These are phyloP conservation scores for Chloropicon primus DNA, from an alignment of 139 green algal species.

Conservation along the genomic window DNA sequence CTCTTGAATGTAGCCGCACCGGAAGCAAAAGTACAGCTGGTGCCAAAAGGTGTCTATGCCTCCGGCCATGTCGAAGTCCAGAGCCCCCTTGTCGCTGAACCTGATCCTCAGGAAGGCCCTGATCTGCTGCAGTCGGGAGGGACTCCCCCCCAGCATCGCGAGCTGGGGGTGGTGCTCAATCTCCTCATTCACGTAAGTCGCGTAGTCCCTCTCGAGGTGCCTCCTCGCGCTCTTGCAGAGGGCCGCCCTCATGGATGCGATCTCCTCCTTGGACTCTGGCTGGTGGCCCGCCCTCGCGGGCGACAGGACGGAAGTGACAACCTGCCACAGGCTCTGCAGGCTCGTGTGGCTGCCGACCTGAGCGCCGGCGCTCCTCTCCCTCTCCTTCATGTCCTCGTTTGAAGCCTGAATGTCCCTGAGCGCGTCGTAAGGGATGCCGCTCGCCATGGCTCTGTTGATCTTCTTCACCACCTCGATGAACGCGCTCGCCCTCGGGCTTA, in stretches of 20 bases:
- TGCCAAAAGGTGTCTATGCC: constrained; percentile 58
- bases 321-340: neutral
- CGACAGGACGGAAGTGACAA: neutral
- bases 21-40: constrained; percentile 55
- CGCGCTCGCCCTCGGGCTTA: neutral
- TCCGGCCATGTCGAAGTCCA: constrained; percentile 54
- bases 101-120: constrained; percentile 29
- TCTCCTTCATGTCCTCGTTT: neutral
- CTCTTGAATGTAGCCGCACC: constrained; percentile 41
- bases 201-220: constrained; percentile 46
- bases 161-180: constrained; percentile 14
- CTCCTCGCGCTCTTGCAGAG: neutral
- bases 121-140: constrained; percentile 12
- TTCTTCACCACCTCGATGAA: neutral
- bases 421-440: neutral
- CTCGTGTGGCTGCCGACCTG: neutral
- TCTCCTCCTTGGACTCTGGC: neutral
- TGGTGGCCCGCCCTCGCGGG: neutral
- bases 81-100: neutral
- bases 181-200: constrained; percentile 32
- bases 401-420: neutral
- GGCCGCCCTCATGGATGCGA: neutral
- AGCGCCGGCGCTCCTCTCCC: neutral
- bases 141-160: constrained; percentile 17
- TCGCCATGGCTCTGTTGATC: neutral